Base-by-base conservation (phyloP, 2,329 filamentous ascomycete genomes). In the Diaporthe citriasiana region DNA sequence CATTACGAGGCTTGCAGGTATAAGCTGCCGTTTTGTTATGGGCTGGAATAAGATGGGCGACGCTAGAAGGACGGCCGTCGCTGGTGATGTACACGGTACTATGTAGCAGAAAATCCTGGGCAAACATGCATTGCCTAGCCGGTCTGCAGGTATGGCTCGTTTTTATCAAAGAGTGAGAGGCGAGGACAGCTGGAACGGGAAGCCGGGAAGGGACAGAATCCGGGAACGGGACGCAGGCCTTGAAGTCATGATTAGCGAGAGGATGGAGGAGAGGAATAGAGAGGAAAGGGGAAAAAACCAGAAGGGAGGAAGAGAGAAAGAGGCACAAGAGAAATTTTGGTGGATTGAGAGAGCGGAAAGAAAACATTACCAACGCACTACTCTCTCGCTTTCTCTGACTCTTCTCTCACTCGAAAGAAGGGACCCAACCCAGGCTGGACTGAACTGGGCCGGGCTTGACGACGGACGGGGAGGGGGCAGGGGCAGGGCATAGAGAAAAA, bases 171-270 rank as follows among this genome's bases (percentile, higher is more conserved):
- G 45, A 38, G 42, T 47, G 45, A 68, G 63, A 53, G 63, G 33
- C 22, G 55, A 53, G 7, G 47, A 53, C 33, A 68, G 33, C n/a
- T 53, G 45, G n/a, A 25, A 68, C 63, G 63, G 63, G 63, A 38
- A 27, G 47, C 33, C 63, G 47, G 63, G 63, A 53, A 53, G 63
- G 63, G 63, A 53, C 47, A 51, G 47, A 40, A 68, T 68, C 63
- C 63, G 63, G 63, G 63, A 33, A 53, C 47, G 63, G n/a, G 9
- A 53, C 47, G 8, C 47, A 30, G n/a, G 47, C 63, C 63, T 68
- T 68, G 63, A 51, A 68, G 47, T 68, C 63, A 68, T 68, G 47
- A 68, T 68, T 68, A 68, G 63, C 33, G 27, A 68, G 63, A n/a
- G 15, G 57, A 38, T n/a, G 27, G 33, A 30, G 22, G 33, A 25